A percentile compares a stretch with the other conserved stretches of the same genome.
Conservation (phyloP, 305 asterid species). For the Ruellia speciosa region DNA sequence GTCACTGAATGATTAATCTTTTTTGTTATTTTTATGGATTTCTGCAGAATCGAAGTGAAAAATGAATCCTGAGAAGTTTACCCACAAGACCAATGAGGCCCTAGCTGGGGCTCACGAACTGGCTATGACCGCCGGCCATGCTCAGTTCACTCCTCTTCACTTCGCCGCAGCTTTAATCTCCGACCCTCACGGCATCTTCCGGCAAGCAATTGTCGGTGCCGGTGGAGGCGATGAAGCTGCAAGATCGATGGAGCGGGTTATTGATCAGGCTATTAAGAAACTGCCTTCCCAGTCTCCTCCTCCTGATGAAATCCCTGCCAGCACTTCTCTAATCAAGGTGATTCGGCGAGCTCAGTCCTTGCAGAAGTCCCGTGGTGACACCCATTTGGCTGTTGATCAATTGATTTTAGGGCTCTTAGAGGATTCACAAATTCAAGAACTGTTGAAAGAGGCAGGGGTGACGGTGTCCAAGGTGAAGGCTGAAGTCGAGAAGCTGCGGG, state of each 20-base stretch:
- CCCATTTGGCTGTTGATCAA: slow-evolving; percentile 80
- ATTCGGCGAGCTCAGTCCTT: slow-evolving; percentile 67
- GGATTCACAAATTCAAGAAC: slow-evolving; percentile 66
- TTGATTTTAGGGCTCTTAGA: slow-evolving; percentile 71
- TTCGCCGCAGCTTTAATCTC: slow-evolving; percentile 43
- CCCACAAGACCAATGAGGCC: slow-evolving; percentile 63
- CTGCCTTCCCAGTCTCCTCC: slow-evolving; percentile 77
- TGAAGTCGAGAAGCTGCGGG: slow-evolving; percentile 67
- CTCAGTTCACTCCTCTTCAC: slow-evolving; percentile 68
- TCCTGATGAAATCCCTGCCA: slow-evolving; percentile 73
- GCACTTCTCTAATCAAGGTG: slow-evolving; percentile 66
- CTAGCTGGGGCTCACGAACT: slow-evolving; percentile 54
- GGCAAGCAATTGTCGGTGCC: slow-evolving; percentile 49
- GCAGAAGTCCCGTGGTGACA: slow-evolving; percentile 69
- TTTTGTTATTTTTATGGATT: background rate
- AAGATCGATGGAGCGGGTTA: slow-evolving; percentile 44
- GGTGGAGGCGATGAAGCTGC: slow-evolving; percentile 51
- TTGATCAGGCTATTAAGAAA: slow-evolving; percentile 60
- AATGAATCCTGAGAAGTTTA: slow-evolving; percentile 69
- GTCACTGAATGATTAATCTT: slow-evolving; percentile 8
- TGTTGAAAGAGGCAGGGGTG: slow-evolving; percentile 65
- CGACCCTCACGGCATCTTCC: slow-evolving; percentile 44
- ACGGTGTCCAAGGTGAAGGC: slow-evolving; percentile 45
- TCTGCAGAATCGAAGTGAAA: slow-evolving; percentile 15
- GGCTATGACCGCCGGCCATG: slow-evolving; percentile 53